Evolutionary conservation across 108 stramenopile species (phyloP), one percentile per base, ranked within the genome.

Genomic region (Mayamaea pseudoterrestris): DNA sequence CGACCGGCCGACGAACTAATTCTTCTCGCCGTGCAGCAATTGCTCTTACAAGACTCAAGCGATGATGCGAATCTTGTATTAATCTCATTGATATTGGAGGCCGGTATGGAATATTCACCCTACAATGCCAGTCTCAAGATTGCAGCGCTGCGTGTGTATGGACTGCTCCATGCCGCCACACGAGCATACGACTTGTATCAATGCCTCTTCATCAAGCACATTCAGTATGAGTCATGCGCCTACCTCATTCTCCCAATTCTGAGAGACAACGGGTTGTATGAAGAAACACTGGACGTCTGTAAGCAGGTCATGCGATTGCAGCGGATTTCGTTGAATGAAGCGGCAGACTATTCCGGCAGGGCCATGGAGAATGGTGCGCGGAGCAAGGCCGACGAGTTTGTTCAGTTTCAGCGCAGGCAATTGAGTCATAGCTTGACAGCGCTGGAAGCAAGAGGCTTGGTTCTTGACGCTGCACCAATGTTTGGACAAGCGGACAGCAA

Each of bases 51-150:
- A n/a, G n/a, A n/a, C n/a, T n/a, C n/a, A n/a, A n/a, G n/a, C n/a
- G 24, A 32, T 29, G 48, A 43, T 49, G 41, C 60, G 0, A 24
- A 32, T 6, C 47, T 67, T 18, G 9, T 78, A 21, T 41, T 55
- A 11, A 57, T 70, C 14, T 78, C 76, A 18, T 50, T 59, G 28
- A 60, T 87, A 17, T 44, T 82, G 34, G 80, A 87, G 55, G 37
- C 61, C 30, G 80, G 66, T n/a, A 71, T 83, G 7, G 45, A 63
- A 16, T 52, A 78, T 57, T 88, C 85, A 23, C 80, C 85, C 13
- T 73, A 72, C 70, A 88, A 81, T 58, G 71, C 80, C 7, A 62
- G 68, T 42, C 61, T 82, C 5, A 87, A 82, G 61, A 77, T 87
- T 47, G 48, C 70, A 2, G 73, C 75, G 0, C 68, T 83, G 11